Conservation (phyloP, 2,329 filamentous ascomycete species). For the Zymoseptoria crescenta region DNA sequence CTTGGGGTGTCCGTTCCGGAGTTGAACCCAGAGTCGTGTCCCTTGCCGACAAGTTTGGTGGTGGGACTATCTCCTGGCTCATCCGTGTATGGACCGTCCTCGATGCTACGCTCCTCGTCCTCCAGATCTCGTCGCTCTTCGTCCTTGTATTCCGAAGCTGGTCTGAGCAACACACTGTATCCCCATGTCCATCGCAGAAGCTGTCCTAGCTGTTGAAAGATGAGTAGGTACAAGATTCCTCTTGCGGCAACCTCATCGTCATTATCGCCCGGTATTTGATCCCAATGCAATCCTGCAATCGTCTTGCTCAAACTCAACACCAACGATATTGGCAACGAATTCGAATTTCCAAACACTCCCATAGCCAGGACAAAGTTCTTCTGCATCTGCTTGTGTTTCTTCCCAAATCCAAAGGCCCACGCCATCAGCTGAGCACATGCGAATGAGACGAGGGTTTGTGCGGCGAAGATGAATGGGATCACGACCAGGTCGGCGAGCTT, state of each 20-base stretch:
- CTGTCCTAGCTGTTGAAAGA: slow-evolving; percentile 96
- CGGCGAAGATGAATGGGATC: slow-evolving; percentile 87
- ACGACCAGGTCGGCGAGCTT: slow-evolving; percentile 85
- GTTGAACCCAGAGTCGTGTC: slow-evolving; percentile 38
- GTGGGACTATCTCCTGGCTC: slow-evolving; percentile 31
- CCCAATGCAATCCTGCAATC: slow-evolving; percentile 86
- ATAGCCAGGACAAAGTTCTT: slow-evolving; percentile 95
- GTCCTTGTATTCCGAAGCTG: slow-evolving; percentile 64
- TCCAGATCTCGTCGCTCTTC: slow-evolving; percentile 54
- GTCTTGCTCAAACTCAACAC: slow-evolving; percentile 92
- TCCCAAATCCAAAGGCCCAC: slow-evolving; percentile 62
- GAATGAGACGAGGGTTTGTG: slow-evolving; percentile 85
- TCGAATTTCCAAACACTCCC: slow-evolving; percentile 97
- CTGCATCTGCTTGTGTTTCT: slow-evolving; percentile 53
- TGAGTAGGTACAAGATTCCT: slow-evolving; percentile 88
- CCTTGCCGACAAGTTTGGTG: slow-evolving; percentile 31
- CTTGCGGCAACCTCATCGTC: slow-evolving; percentile 90
- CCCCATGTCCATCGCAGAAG: slow-evolving; percentile 97
- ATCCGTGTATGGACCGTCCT: slow-evolving; percentile 50
- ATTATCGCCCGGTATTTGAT: slow-evolving; percentile 81
- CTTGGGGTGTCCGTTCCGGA: slow-evolving; percentile 36
- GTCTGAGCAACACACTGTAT: slow-evolving; percentile 87
- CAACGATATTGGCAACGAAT: slow-evolving; percentile 92
- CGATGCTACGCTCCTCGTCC: slow-evolving; percentile 33
- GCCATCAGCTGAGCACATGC: slow-evolving; percentile 63